Evolutionary conservation across 2,329 filamentous ascomycete genomes (phyloP).

Genomic region (Triangularia verruculosa): DNA sequence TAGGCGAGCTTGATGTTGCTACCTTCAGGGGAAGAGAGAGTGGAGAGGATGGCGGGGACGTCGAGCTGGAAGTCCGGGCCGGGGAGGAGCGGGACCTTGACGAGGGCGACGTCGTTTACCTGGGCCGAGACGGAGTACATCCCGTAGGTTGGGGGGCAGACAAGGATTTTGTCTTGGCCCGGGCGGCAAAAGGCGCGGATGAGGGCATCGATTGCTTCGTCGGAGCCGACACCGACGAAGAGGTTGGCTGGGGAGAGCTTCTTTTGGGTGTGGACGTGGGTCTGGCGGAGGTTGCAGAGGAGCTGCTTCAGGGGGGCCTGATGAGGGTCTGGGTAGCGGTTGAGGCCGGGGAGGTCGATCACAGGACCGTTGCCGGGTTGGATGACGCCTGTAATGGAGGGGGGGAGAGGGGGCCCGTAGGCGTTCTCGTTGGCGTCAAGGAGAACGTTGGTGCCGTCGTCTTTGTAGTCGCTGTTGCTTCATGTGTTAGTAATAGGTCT

Average conservation of each 20-base stretch:
- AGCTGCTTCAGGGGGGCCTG: slow-evolving; percentile 81
- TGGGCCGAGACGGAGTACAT: slow-evolving; percentile 97
- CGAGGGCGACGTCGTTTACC: slow-evolving; percentile 84
- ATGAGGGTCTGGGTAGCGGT: slow-evolving; percentile 96
- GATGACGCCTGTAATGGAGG: slow-evolving; percentile 36
- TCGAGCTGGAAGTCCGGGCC: slow-evolving; percentile 73
- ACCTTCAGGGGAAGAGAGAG: slow-evolving; percentile 52
- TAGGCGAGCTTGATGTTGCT: slow-evolving; percentile 79
- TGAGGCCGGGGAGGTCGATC: slow-evolving; percentile 75
- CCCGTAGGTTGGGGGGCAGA: slow-evolving; percentile 94
- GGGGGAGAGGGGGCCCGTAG: slow-evolving; percentile 70
- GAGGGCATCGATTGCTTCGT: slow-evolving; percentile 94
- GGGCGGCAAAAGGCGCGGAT: slow-evolving; percentile 91
- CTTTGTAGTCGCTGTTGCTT: slow-evolving; percentile 84
- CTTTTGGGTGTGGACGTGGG: slow-evolving; percentile 72
- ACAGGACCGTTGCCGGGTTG: slow-evolving; percentile 48
- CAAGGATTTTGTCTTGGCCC: slow-evolving; percentile 83
- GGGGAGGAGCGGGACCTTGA: slow-evolving; percentile 77
- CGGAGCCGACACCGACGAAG: slow-evolving; percentile 92
- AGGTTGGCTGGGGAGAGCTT: slow-evolving; percentile 75
- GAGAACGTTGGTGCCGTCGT: slow-evolving; percentile 91
- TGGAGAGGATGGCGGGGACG: slow-evolving; percentile 62
- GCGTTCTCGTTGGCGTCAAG: slow-evolving; percentile 98
- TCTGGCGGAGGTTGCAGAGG: slow-evolving; percentile 84
- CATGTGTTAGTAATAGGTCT: slow-evolving; percentile 30